phyloP scores from a whole-genome alignment of 108 stramenopile species.

The Skeletonema potamos region DNA sequence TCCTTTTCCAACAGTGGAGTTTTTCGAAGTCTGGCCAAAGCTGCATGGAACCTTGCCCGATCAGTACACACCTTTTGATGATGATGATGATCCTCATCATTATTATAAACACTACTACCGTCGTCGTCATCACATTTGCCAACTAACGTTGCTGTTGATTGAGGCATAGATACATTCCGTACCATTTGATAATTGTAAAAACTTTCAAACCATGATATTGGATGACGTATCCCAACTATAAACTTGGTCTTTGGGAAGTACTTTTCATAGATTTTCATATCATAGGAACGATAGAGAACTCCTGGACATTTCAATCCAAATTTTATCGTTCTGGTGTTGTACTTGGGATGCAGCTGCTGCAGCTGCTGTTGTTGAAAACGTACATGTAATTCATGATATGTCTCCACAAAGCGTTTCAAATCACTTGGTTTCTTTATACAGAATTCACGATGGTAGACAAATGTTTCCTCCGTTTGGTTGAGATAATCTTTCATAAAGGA shows the following conservation, averaged over 20 bases:
- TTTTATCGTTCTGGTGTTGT: background rate
- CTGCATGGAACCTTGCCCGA: conserved; percentile 67
- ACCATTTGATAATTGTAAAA: conserved; percentile 78
- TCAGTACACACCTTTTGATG: conserved; percentile 61
- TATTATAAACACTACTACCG: too few species aligned
- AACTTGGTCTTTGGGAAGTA: conserved; percentile 62
- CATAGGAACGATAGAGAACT: conserved; percentile 22
- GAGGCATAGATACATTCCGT: conserved; percentile 46
- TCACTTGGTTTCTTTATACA: conserved; percentile 27
- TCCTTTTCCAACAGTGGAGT: conserved; percentile 36
- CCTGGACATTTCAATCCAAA: conserved; percentile 55
- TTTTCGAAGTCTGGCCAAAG: conserved; percentile 46
- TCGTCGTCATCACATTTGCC: conserved; percentile 37
- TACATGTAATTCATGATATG: conserved; percentile 23
- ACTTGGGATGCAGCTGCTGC: background rate
- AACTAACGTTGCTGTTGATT: conserved; percentile 7
- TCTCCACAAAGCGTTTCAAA: conserved; percentile 8
- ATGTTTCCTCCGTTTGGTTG: conserved; percentile 19
- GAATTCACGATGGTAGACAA: conserved; percentile 32
- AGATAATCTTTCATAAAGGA: conserved; percentile 61
- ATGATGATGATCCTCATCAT: too few species aligned
- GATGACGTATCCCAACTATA: conserved; percentile 75
- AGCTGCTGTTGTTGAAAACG: conserved; percentile 6
- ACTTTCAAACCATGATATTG: conserved; percentile 67
- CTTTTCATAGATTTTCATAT: conserved; percentile 21